Evolutionary conservation across 345 rosid species (phyloP), one percentile per base, ranked within the genome.

Genomic region (Syzygium aromaticum): DNA sequence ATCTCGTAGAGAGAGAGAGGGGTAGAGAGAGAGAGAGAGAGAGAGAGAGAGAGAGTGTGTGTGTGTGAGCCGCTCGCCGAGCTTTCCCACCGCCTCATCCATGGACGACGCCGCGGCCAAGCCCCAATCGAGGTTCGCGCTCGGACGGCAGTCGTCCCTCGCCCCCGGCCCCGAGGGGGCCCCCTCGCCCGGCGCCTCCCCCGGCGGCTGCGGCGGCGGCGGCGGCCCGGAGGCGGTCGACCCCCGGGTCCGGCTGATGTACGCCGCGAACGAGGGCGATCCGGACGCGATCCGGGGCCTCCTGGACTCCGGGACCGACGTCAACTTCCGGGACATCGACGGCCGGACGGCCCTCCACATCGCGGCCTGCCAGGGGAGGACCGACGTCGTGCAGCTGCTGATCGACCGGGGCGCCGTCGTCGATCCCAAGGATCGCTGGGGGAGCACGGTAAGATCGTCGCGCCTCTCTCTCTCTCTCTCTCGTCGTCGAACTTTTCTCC

Each of bases 351-450:
- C 98, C 88, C 93, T 95, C 61, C 98, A 96, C 87, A 89, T 95
- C 86, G 95, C 98, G 49, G 92, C 97, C 51, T 96, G 98, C 87
- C 96, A 96, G 86, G 95, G 98, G 53, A 89, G 86, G 86, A 91
- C 94, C 73, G 95, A 95, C 57, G 96, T 94, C 10, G 97, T 94
- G 33, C 90, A 91, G 84, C 87, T 95, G 90, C 93, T 96, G 89
- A 91, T 96, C 80, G 90, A 94, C 85, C 89, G 91, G 23, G 93
- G 94, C 21, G 97, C 98, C 6, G 86, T 90, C 15, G 90, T 95
- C 59, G 95, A 97, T 86, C 91, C 94, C 82, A 88, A 93, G 89
- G 98, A 97, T 88, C 96, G 97, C 8, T 96, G 99, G 98, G 98
- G 98, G 8, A 97, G 99, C 94, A 96, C 99, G 86, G 99, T 97